A percentile compares a stretch with the other conserved stretches of the same genome.
Evolutionary conservation across 169 alveolate species (phyloP).

Genomic region (Babesia sp.): DNA sequence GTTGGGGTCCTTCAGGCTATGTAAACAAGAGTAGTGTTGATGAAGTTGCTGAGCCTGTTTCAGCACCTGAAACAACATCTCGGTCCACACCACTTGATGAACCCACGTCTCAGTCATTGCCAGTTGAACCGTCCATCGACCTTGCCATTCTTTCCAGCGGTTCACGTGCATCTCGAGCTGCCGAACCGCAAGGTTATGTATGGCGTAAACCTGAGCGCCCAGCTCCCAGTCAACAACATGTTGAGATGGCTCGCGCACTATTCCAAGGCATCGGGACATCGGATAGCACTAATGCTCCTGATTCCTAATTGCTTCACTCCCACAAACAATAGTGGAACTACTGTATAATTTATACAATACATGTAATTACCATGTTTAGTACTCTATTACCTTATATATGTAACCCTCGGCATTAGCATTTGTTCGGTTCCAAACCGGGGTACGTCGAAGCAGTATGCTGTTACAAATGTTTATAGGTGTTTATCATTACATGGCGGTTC

Average conservation of each 20-base stretch:
- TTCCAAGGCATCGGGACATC: conserved; percentile 23
- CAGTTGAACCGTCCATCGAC: conserved; percentile 16
- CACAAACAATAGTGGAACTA: too few species aligned
- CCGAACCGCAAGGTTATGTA: conserved; percentile 14
- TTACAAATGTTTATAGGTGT: too few species aligned
- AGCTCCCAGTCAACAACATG: background rate
- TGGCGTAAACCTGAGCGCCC: conserved; percentile 13
- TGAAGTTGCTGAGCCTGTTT: background rate
- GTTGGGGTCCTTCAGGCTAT: conserved; percentile 44
- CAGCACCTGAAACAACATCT: background rate
- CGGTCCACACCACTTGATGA: background rate
- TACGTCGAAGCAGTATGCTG: too few species aligned
- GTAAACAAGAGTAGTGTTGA: background rate
- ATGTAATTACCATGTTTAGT: too few species aligned
- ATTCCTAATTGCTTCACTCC: too few species aligned
- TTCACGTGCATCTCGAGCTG: conserved; percentile 6
- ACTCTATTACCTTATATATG: too few species aligned
- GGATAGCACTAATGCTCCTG: background rate
- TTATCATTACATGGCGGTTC: too few species aligned
- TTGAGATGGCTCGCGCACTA: conserved; percentile 43
- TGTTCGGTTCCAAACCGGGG: too few species aligned
- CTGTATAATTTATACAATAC: too few species aligned
- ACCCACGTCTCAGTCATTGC: background rate
- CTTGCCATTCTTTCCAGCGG: conserved; percentile 23
- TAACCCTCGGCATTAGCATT: too few species aligned